Evolutionary conservation across 108 stramenopile species (phyloP).

Genomic region (Cyclotella choctawhatcheeana): DNA sequence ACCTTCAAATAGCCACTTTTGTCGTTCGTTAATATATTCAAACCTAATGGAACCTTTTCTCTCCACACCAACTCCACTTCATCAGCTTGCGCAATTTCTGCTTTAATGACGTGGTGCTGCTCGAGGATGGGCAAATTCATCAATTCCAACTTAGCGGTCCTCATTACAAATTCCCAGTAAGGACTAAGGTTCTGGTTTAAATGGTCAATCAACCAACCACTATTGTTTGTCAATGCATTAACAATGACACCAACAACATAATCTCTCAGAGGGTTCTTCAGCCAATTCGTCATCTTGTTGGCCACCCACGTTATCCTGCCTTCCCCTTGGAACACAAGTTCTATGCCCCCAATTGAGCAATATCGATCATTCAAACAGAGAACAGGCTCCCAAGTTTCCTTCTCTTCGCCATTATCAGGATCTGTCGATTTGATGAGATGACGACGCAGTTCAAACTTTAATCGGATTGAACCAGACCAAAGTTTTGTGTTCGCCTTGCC

Average conservation of each 20-base stretch:
- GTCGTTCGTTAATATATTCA: constrained; percentile 88
- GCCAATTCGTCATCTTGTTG: constrained; percentile 82
- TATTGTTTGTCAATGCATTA: constrained; percentile 65
- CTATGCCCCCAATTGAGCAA: constrained; percentile 78
- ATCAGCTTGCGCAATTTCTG: constrained; percentile 49
- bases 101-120: constrained; percentile 64
- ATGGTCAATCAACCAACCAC: constrained; percentile 81
- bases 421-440: constrained; percentile 38
- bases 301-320: constrained; percentile 80
- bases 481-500: constrained; percentile 81
- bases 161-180: constrained; percentile 85
- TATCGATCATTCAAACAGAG: constrained; percentile 81
- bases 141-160: constrained; percentile 73
- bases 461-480: constrained; percentile 75
- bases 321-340: constrained; percentile 80
- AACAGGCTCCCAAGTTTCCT: constrained; percentile 79
- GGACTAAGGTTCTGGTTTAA: constrained; percentile 70
- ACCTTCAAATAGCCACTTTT: constrained; percentile 83
- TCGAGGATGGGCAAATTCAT: constrained; percentile 59
- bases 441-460: constrained; percentile 85
- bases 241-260: constrained; percentile 81
- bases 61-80: constrained; percentile 86
- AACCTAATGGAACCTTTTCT: constrained; percentile 82
- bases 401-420: constrained; percentile 16
- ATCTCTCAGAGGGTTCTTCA: constrained; percentile 77